Evolutionary conservation across 345 rosid species (phyloP).

Genomic region (Salix viminalis): DNA sequence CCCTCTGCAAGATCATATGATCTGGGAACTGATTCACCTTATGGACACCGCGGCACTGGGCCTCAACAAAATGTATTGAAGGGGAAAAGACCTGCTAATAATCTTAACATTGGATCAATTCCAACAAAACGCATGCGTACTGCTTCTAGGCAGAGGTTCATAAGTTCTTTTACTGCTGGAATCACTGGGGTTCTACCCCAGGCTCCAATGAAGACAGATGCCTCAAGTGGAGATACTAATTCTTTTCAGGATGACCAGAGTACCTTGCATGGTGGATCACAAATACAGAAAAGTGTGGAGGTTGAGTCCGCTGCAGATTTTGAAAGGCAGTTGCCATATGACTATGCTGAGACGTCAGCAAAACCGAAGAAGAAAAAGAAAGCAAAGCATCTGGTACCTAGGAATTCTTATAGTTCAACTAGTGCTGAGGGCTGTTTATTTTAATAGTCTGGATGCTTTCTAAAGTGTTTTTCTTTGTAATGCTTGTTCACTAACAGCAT

Average conservation of each 20-base stretch:
- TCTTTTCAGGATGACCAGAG: slow-evolving; percentile 95
- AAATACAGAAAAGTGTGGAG: slow-evolving; percentile 67
- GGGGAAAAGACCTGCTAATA: slow-evolving; percentile 68
- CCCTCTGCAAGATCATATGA: slow-evolving; percentile 57
- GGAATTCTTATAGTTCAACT: slow-evolving; percentile 21
- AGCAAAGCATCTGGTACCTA: slow-evolving; percentile 54
- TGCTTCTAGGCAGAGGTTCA: slow-evolving; percentile 75
- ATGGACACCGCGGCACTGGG: slow-evolving; percentile 39
- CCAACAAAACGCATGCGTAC: slow-evolving; percentile 92
- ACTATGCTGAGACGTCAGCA: slow-evolving; percentile 65
- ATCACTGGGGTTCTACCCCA: slow-evolving; percentile 40
- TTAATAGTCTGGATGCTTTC: slow-evolving; percentile 7
- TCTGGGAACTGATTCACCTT: slow-evolving; percentile 53
- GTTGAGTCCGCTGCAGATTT: slow-evolving; percentile 70
- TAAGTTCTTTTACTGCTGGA: slow-evolving; percentile 58
- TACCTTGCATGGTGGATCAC: slow-evolving; percentile 69
- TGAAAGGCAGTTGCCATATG: slow-evolving; percentile 67
- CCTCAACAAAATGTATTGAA: slow-evolving; percentile 46
- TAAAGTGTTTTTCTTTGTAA: slow-evolving; percentile 9
- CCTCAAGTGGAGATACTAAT: slow-evolving; percentile 94
- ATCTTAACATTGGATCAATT: slow-evolving; percentile 55
- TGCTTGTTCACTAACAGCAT: slow-evolving; percentile 17
- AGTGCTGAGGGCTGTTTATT: slow-evolving; percentile 4
- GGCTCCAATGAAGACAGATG: slow-evolving; percentile 64
- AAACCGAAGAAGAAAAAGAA: slow-evolving; percentile 94